phyloP scores from a whole-genome alignment of 2,329 filamentous ascomycete genomes.

The Aspergillus tamarii region DNA sequence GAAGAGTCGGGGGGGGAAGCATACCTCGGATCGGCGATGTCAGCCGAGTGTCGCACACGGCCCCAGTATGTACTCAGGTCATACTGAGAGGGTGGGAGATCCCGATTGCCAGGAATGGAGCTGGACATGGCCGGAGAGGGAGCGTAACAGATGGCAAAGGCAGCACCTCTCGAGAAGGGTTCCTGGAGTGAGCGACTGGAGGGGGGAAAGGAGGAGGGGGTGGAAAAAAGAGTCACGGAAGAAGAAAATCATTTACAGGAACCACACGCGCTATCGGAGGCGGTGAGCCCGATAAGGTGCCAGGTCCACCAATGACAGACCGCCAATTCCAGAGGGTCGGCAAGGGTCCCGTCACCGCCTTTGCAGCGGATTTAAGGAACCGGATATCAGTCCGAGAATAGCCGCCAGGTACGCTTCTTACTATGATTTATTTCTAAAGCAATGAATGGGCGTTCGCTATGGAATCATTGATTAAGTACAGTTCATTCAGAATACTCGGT shows the following conservation, averaged over 20 bases:
- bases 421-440: too few relatives aligned
- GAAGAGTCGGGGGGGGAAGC: constrained; percentile 32
- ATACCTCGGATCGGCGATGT: constrained; percentile 95
- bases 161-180: constrained; percentile 8
- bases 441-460: too few relatives aligned
- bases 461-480: neutral
- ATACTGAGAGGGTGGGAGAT: constrained; percentile 89
- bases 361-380: neutral
- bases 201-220: too few relatives aligned
- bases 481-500: neutral
- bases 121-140: constrained; percentile 56
- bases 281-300: constrained; percentile 40
- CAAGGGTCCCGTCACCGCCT: constrained; percentile 16
- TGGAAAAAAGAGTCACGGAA: constrained; percentile 10
- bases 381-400: constrained; percentile 1
- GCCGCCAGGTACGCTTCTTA: neutral
- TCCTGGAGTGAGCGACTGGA: neutral
- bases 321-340: constrained; percentile 6
- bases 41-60: constrained; percentile 83
- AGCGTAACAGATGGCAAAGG: constrained; percentile 14
- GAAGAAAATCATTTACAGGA: constrained; percentile 22
- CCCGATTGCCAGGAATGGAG: constrained; percentile 68
- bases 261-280: constrained; percentile 31
- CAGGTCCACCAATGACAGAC: constrained; percentile 22
- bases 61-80: constrained; percentile 94